Conservation (phyloP, 768 basidiomycete species). For the Coprinellus micaceus region DNA sequence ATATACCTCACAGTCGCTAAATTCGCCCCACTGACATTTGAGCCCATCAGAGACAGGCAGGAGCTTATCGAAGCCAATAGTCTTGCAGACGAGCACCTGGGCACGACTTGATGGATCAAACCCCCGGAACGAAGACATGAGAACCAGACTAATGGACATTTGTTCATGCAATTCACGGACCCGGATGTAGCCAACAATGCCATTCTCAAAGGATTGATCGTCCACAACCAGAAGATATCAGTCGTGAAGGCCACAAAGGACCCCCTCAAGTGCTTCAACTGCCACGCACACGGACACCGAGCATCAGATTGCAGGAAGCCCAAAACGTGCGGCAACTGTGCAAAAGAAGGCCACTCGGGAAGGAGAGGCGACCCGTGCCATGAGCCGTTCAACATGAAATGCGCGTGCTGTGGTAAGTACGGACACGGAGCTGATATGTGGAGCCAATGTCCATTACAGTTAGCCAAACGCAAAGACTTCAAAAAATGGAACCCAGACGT, state of each 20-base stretch:
- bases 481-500: too few relatives aligned
- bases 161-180: constrained; percentile 7
- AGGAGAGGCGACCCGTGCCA: background rate
- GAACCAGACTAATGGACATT: constrained; percentile 9
- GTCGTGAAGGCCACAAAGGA: constrained; percentile 15
- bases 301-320: constrained; percentile 12
- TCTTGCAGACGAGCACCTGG: background rate
- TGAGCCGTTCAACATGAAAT: background rate
- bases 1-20: background rate
- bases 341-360: constrained; percentile 4
- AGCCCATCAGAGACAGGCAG: background rate
- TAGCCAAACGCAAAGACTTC: too few relatives aligned
- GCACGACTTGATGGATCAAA: background rate
- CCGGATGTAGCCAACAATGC: constrained; percentile 14
- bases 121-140: background rate
- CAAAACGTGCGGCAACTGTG: constrained; percentile 17
- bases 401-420: background rate
- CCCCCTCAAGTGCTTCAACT: constrained; percentile 17
- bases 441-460: too few relatives aligned
- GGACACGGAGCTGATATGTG: background rate
- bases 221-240: constrained; percentile 1
- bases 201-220: constrained; percentile 8
- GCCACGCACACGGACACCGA: constrained; percentile 18
- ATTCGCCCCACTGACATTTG: background rate
- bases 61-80: background rate